Base-by-base conservation (phyloP, 768 basidiomycete species). In the Boletus subparvulus region DNA sequence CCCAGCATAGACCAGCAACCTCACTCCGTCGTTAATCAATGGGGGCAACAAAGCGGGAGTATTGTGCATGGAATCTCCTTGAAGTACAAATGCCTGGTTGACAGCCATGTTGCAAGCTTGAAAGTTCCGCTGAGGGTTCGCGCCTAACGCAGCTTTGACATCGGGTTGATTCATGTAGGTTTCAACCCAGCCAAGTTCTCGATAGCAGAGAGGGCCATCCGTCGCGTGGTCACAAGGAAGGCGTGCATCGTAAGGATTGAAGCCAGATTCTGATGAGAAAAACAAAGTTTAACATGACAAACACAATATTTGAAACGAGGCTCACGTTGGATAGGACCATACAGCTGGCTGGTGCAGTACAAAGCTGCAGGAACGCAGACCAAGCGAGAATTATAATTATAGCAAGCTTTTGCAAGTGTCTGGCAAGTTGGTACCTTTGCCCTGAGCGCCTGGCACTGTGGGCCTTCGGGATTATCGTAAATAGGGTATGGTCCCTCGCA, bases 211-310 rank as follows among this genome's bases (percentile, higher is more conserved):
- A 3, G 81, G 75, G 4, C 87, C 88, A 58, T 94, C 88, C 64
- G 81, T 82, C 30, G 76, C 59, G 40, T 78, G 81, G 68, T 97
- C 86, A 67, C 95, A 97, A 59, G 76, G 79, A 54, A 70, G 75
- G 59, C 93, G 85, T 4, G 91, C 88, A 65, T 98, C 95, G 71
- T 98, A 98, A 9, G 91, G 86, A 73, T 98, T 98, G 47, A 87
- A 69, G 3, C 88, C 90, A n/a, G 79, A 75, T 69, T 84, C 85
- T 88, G 37, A 58, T 9, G 33, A 40, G 45, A 47, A 55, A 41
- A 30, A 30, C 21, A n/a, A 40, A 42, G 36, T 43, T 54, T 51
- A 51, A 19, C 11, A 42, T 13, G 11, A 35, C 16, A 6, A 12
- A 42, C 16, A 36, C 17, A 3, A 36, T 10, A 50, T 4, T 17